phyloP scores from a whole-genome alignment of 2,329 filamentous ascomycete species.

The Fusarium odoratissimum region DNA sequence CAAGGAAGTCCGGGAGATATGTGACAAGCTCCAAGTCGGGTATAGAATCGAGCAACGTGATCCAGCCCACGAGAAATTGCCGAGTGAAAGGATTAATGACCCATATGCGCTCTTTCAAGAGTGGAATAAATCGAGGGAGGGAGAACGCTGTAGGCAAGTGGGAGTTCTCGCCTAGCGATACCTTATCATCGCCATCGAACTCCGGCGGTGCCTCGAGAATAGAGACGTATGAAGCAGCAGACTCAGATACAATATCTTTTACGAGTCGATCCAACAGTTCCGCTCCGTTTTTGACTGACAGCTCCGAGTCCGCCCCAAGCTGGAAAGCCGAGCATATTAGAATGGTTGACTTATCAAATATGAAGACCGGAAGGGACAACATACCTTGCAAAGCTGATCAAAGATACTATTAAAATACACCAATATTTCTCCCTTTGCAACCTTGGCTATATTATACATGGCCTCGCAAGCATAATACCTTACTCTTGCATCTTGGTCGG shows the following conservation, averaged over 20 bases:
- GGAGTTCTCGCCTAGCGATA: conserved; percentile 58
- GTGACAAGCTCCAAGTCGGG: conserved; percentile 95
- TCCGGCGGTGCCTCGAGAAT: conserved; percentile 74
- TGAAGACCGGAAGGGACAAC: not conserved
- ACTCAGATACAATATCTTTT: conserved; percentile 96
- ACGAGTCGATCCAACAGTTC: conserved; percentile 94
- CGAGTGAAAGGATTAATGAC: conserved; percentile 95
- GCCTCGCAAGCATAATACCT: conserved; percentile 99
- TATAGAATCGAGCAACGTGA: conserved; percentile 93
- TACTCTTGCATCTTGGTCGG: conserved; percentile 96
- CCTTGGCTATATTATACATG: conserved; percentile 99
- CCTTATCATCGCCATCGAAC: conserved; percentile 58
- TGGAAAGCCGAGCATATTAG: conserved; percentile 51
- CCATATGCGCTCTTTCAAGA: conserved; percentile 93
- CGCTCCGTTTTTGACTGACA: conserved; percentile 98
- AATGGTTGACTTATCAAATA: not conserved
- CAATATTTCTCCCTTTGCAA: conserved; percentile 96
- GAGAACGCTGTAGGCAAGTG: conserved; percentile 88
- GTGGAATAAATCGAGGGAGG: conserved; percentile 87
- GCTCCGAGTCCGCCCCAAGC: conserved; percentile 94
- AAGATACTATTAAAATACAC: conserved; percentile 99
- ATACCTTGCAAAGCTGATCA: conserved; percentile 93
- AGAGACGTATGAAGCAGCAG: conserved; percentile 93
- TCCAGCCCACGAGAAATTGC: conserved; percentile 96
- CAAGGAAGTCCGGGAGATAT: conserved; percentile 91